A percentile compares a stretch with the other conserved stretches of the same genome.
phyloP scores from a whole-genome alignment of 345 rosid genomes.

The Sisymbrium altissimum region DNA sequence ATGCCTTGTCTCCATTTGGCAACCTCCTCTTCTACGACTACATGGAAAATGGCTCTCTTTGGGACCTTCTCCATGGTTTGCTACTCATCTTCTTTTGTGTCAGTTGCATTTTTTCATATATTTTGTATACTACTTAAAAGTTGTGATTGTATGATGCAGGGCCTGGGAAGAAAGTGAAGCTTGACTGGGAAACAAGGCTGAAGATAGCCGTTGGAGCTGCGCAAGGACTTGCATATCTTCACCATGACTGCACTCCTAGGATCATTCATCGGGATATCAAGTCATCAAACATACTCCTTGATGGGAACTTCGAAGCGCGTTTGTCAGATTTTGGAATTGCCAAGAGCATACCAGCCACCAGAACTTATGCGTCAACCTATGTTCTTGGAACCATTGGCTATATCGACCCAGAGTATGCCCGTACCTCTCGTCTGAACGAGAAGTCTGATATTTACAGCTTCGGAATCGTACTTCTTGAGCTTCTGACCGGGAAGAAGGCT shows the following conservation, averaged over 20 bases:
- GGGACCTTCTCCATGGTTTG: constrained; percentile 96
- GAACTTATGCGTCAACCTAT: constrained; percentile 76
- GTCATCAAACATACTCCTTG: constrained; percentile 89
- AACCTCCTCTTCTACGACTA: constrained; percentile 97
- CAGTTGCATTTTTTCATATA: not conserved
- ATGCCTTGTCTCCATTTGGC: constrained; percentile 70
- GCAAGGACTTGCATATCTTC: constrained; percentile 97
- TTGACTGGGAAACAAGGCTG: constrained; percentile 93
- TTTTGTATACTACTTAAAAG: not conserved
- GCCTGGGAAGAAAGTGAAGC: constrained; percentile 73
- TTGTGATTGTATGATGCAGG: constrained; percentile 37
- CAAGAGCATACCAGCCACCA: constrained; percentile 64
- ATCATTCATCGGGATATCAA: constrained; percentile 91
- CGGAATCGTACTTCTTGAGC: constrained; percentile 91
- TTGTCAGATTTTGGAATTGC: constrained; percentile 98
- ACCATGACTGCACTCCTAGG: constrained; percentile 90
- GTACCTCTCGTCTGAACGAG: constrained; percentile 79
- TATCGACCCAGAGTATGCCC: constrained; percentile 96
- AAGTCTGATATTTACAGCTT: constrained; percentile 97
- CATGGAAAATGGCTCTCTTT: constrained; percentile 94
- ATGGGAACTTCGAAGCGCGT: constrained; percentile 81
- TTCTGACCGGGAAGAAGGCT: constrained; percentile 92
- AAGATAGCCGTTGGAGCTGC: constrained; percentile 91
- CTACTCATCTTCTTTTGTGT: not conserved
- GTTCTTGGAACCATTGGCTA: constrained; percentile 96